These are phyloP conservation scores for Neofusicoccum umdonicola DNA, from an alignment of 2,329 filamentous ascomycete species.

Conservation along the genomic window DNA sequence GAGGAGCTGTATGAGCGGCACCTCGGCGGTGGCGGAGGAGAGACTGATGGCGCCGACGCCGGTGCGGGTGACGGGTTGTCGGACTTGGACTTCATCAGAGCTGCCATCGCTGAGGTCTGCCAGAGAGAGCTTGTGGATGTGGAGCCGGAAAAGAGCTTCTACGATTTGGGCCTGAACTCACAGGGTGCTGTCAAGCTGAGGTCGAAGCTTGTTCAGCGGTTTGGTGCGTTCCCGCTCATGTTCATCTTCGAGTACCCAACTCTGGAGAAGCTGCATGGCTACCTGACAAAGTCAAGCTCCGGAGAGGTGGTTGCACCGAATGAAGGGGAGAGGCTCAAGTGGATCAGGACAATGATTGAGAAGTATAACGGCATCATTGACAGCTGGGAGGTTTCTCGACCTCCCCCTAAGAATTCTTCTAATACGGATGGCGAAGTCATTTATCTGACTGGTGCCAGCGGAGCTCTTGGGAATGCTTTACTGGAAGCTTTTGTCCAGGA, in stretches of 20 bases:
- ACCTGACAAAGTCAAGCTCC: not conserved
- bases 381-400: not conserved
- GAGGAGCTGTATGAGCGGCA: constrained; percentile 16
- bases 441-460: constrained; percentile 18
- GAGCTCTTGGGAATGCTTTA: constrained; percentile 17
- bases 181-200: constrained; percentile 25
- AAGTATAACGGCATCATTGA: not conserved
- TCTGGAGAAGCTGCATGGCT: constrained; percentile 21
- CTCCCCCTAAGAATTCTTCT: too few species aligned
- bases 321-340: not conserved
- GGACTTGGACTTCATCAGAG: not conserved
- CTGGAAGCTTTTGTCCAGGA: constrained; percentile 15
- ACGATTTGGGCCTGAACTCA: constrained; percentile 17
- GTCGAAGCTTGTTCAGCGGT: constrained; percentile 22
- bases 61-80: not conserved
- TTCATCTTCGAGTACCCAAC: constrained; percentile 31
- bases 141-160: constrained; percentile 4
- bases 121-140: not conserved
- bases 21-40: not conserved
- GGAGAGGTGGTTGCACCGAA: not conserved
- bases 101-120: not conserved
- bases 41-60: not conserved
- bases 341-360: not conserved
- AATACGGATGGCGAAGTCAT: not conserved
- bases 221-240: constrained; percentile 27